Evolutionary conservation across 2,329 filamentous ascomycete species (phyloP).

Genomic region (Drechslerella coelobrocha): DNA sequence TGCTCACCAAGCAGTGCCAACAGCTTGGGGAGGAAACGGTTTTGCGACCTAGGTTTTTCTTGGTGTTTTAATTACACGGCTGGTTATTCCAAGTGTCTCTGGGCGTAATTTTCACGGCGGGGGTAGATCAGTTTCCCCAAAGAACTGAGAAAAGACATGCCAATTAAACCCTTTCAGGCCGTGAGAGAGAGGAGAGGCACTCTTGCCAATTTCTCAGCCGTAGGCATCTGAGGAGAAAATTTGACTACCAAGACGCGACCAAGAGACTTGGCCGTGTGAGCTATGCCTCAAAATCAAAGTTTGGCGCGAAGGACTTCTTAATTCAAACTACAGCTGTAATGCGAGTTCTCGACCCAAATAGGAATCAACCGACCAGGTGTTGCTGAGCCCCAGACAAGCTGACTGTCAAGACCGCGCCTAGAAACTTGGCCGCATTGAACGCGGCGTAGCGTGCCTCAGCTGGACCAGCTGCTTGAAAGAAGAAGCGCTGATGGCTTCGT

Average conservation of each 20-base stretch:
- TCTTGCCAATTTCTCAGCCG: conserved; percentile 49
- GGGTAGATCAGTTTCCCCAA: conserved; percentile 2
- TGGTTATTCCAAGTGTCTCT: neutral
- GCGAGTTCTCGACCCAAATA: neutral
- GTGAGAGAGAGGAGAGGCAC: conserved; percentile 20
- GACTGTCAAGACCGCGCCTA: conserved; percentile 41
- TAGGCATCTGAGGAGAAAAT: conserved; percentile 36
- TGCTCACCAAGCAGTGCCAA: conserved; percentile 26
- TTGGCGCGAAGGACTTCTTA: conserved; percentile 38
- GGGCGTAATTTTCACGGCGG: neutral
- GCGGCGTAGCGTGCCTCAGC: conserved; percentile 23
- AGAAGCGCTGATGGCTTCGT: neutral
- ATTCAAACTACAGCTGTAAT: conserved; percentile 4
- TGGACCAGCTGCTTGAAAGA: conserved; percentile 2
- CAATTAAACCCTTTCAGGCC: too few relatives aligned
- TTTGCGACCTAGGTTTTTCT: conserved; percentile 34
- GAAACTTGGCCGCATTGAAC: conserved; percentile 44
- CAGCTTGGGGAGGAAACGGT: conserved; percentile 33
- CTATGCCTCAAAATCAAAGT: conserved; percentile 32
- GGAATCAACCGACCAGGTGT: conserved; percentile 10
- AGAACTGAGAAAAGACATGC: conserved; percentile 1
- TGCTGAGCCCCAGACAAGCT: conserved; percentile 38
- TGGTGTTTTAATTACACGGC: conserved; percentile 38
- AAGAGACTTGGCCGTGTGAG: conserved; percentile 44
- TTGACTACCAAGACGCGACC: conserved; percentile 42